Percentiles rank a stretch among this genome's conserved stretches.
phyloP scores from a whole-genome alignment of 169 alveolate species.

The Neospora caninum region DNA sequence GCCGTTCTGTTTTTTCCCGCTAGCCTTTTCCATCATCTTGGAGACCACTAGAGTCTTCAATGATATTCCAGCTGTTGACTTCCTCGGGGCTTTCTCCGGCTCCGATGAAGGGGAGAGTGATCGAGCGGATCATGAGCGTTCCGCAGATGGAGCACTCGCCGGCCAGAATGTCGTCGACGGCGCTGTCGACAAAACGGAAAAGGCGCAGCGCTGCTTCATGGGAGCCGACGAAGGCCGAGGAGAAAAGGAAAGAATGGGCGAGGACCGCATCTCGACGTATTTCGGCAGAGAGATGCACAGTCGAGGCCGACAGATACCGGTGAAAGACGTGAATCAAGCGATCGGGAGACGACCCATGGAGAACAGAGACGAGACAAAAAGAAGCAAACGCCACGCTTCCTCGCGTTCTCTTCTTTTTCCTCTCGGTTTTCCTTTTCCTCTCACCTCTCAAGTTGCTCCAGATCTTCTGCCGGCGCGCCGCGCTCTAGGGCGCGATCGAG shows the following conservation, averaged over 20 bases:
- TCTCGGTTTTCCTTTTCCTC: neutral
- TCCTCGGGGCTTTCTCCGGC: neutral
- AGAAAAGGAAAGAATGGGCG: too few species aligned
- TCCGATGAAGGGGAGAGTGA: neutral
- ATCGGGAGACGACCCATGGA: too few species aligned
- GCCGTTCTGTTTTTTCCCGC: neutral
- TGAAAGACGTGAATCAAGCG: too few species aligned
- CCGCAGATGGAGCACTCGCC: constrained; percentile 45
- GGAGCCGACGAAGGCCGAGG: too few species aligned
- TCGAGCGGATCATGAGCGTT: neutral
- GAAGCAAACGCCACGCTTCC: too few species aligned
- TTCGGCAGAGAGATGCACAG: too few species aligned
- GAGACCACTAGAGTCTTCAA: constrained; percentile 38
- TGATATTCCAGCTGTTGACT: neutral
- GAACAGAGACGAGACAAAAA: too few species aligned
- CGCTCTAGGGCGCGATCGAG: neutral
- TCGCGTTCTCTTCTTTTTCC: too few species aligned
- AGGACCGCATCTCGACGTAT: too few species aligned
- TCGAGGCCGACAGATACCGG: too few species aligned
- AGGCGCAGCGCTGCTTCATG: too few species aligned
- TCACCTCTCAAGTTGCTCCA: constrained; percentile 3
- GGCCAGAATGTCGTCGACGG: constrained; percentile 38
- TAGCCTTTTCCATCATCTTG: constrained; percentile 40
- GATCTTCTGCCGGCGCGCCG: neutral
- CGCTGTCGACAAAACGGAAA: neutral